These are phyloP conservation scores for Microstroma glucosiphilum DNA, from an alignment of 1,284 basidiomycete genomes.

Conservation along the genomic window DNA sequence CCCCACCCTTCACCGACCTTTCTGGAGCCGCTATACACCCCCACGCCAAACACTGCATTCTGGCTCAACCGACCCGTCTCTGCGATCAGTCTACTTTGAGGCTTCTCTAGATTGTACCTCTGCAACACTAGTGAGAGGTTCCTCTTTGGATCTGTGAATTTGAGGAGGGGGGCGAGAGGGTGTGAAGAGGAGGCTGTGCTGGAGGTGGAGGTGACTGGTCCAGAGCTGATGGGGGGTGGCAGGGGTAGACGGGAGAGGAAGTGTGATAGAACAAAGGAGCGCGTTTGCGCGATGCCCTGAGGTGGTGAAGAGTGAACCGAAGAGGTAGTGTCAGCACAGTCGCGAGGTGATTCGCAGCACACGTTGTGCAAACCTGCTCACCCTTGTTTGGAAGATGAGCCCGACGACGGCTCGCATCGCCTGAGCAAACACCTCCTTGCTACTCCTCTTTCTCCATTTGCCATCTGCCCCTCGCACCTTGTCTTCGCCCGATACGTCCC, in stretches of 20 bases:
- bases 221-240: neutral
- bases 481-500: constrained; percentile 14
- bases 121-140: constrained; percentile 47
- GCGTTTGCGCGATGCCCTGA: constrained; percentile 17
- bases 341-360: neutral
- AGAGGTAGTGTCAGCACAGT: neutral
- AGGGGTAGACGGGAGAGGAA: constrained; percentile 23
- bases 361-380: constrained; percentile 38
- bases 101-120: constrained; percentile 41
- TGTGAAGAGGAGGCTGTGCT: constrained; percentile 54
- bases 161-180: constrained; percentile 69
- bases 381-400: constrained; percentile 56
- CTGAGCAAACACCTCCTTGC: constrained; percentile 46
- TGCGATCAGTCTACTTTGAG: constrained; percentile 65
- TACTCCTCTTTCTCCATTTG: constrained; percentile 5
- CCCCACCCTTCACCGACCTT: constrained; percentile 94
- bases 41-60: constrained; percentile 85
- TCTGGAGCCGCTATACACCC: constrained; percentile 73
- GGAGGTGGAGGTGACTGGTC: constrained; percentile 67
- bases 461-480: constrained; percentile 8
- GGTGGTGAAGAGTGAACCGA: neutral
- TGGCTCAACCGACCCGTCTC: constrained; percentile 85
- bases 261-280: constrained; percentile 29
- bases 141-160: constrained; percentile 59
- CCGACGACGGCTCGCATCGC: constrained; percentile 56